A percentile compares a stretch with the other conserved stretches of the same genome.
Conservation (phyloP, 345 rosid genomes). For the Lumnitzera littorea region DNA sequence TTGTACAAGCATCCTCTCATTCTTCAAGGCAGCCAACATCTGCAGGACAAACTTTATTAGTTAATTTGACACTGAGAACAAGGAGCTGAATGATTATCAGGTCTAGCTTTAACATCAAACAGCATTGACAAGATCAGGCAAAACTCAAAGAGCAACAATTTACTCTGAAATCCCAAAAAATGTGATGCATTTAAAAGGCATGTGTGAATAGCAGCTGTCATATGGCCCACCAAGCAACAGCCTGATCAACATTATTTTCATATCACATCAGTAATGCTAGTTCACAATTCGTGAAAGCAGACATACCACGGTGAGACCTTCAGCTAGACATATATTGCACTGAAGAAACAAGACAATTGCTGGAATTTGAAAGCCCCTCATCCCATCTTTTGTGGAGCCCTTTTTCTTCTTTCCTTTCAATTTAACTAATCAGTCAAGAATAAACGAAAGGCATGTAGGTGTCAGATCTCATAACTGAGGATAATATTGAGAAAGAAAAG, state of each 20-base stretch:
- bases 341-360: slow-evolving; percentile 68
- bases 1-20: slow-evolving; percentile 49
- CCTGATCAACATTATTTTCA: no score
- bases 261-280: background rate
- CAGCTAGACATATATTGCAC: slow-evolving; percentile 76
- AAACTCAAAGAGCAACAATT: no score
- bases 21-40: slow-evolving; percentile 89
- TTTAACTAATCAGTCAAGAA: slow-evolving; percentile 43
- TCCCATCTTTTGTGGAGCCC: slow-evolving; percentile 56
- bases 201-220: no score
- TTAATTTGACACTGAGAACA: no score
- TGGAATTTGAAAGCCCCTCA: slow-evolving; percentile 58
- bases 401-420: slow-evolving; percentile 69
- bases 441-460: slow-evolving; percentile 9
- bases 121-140: no score
- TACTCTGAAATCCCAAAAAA: no score
- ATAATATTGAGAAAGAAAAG: no score
- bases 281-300: background rate
- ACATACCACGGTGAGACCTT: slow-evolving; percentile 82
- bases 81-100: no score
- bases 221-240: no score
- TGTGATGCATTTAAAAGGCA: no score
- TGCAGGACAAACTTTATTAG: slow-evolving; percentile 18
- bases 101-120: no score
- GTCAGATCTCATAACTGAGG: no score